Percentiles rank a stretch among this genome's conserved stretches.
Conservation (phyloP, 1,284 basidiomycete genomes). For the Trichosporon coremiiforme region DNA sequence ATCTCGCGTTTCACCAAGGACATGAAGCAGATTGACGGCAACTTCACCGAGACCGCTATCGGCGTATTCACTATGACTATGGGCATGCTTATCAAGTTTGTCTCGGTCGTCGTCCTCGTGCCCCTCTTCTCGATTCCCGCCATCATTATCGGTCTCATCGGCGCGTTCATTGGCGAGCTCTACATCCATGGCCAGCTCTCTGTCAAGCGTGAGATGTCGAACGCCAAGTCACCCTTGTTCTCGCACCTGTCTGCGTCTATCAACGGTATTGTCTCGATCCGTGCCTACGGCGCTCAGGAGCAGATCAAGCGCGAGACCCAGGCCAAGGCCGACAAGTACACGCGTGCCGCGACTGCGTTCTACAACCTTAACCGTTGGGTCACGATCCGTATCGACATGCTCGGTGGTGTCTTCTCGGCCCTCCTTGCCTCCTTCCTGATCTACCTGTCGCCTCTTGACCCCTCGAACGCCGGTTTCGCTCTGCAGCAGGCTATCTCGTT, state of each 20-base stretch:
- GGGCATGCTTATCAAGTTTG: constrained; percentile 58
- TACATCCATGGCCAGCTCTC: constrained; percentile 71
- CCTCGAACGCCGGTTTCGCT: constrained; percentile 54
- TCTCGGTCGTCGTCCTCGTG: constrained; percentile 60
- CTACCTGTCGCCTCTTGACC: constrained; percentile 47
- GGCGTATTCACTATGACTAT: constrained; percentile 52
- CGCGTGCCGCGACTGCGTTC: constrained; percentile 47
- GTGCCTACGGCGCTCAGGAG: constrained; percentile 55
- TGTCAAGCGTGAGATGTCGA: constrained; percentile 71
- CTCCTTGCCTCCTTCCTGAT: constrained; percentile 50
- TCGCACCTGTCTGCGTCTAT: constrained; percentile 71
- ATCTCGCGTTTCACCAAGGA: constrained; percentile 66
- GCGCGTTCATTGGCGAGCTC: constrained; percentile 59
- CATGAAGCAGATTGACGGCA: constrained; percentile 58
- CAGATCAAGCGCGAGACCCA: constrained; percentile 49
- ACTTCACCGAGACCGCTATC: constrained; percentile 48
- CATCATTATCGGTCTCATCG: constrained; percentile 57
- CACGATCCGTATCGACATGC: constrained; percentile 54
- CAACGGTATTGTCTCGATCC: constrained; percentile 62
- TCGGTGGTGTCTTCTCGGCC: constrained; percentile 54
- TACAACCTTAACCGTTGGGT: constrained; percentile 57
- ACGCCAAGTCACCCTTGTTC: constrained; percentile 66
- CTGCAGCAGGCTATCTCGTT: constrained; percentile 55
- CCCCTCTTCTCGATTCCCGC: constrained; percentile 56
- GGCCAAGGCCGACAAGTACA: constrained; percentile 54